phyloP scores from a whole-genome alignment of 2,329 filamentous ascomycete genomes.

The Colletotrichum sp. region DNA sequence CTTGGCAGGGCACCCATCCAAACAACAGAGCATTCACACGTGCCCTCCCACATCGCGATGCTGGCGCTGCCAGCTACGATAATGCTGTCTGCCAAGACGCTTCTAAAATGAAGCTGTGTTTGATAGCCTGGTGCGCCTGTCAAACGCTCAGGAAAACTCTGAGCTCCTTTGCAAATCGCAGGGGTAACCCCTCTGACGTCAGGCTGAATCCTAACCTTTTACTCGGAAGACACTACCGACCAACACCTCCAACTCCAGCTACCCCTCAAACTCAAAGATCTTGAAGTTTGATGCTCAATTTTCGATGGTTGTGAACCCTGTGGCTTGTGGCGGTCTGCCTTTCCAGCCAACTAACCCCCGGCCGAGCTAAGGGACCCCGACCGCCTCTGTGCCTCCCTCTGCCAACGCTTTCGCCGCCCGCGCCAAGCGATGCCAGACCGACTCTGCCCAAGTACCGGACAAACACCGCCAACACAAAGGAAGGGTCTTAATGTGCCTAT shows the following conservation, averaged over 20 bases:
- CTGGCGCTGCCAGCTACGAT: not conserved
- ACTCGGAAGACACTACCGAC: not conserved
- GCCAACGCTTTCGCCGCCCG: not conserved
- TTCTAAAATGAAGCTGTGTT: not conserved
- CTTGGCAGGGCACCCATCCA: not conserved
- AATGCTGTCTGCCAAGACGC: not conserved
- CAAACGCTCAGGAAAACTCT: not conserved
- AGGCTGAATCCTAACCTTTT: not conserved
- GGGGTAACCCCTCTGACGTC: conserved; percentile 2
- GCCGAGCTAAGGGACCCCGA: not conserved
- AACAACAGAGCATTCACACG: not conserved
- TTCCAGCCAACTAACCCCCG: not conserved
- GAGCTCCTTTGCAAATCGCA: not conserved
- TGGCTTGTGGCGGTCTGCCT: conserved; percentile 3
- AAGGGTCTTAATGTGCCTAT: not conserved
- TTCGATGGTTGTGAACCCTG: not conserved
- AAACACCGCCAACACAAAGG: not conserved
- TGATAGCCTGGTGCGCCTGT: not conserved
- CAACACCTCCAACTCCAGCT: not conserved
- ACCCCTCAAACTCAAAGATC: not conserved
- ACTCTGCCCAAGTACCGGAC: not conserved
- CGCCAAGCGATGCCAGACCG: conserved; percentile 9
- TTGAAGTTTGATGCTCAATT: not conserved
- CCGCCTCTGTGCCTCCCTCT: not conserved
- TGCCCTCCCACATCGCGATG: not conserved